Evolutionary conservation across 257 asterid genomes (phyloP).

Genomic region (Striga asiatica): DNA sequence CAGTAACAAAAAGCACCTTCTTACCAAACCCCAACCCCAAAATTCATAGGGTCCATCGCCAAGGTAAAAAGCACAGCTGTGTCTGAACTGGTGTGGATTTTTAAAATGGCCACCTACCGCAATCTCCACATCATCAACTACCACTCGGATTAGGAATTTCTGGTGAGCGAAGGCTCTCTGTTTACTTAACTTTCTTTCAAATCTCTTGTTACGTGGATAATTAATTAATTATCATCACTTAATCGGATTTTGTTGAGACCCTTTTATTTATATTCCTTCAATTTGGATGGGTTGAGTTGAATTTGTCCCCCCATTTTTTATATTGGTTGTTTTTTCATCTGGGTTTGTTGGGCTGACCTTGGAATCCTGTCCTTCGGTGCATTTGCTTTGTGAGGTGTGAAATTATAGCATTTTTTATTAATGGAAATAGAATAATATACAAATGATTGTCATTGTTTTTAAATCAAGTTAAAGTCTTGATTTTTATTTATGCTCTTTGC

Average conservation of each 20-base stretch:
- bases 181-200: not conserved
- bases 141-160: not conserved
- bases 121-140: conserved; percentile 6
- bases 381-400: not conserved
- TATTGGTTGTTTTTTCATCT: not conserved
- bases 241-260: too few relatives aligned
- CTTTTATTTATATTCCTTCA: not conserved
- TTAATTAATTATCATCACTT: too few relatives aligned
- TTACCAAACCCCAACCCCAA: too few relatives aligned
- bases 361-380: not conserved
- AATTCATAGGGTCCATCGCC: too few relatives aligned
- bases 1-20: too few relatives aligned
- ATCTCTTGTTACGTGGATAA: too few relatives aligned
- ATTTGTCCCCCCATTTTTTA: not conserved
- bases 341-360: not conserved
- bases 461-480: too few relatives aligned
- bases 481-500: conserved; percentile 12
- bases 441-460: too few relatives aligned
- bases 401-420: not conserved
- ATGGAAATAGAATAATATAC: not conserved
- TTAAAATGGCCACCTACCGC: conserved; percentile 14
- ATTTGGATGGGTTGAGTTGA: not conserved
- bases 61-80: too few relatives aligned
- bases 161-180: conserved; percentile 7
- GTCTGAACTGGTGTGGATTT: too few relatives aligned